phyloP scores from a whole-genome alignment of 768 basidiomycete species.

The Mycena vitilis region DNA sequence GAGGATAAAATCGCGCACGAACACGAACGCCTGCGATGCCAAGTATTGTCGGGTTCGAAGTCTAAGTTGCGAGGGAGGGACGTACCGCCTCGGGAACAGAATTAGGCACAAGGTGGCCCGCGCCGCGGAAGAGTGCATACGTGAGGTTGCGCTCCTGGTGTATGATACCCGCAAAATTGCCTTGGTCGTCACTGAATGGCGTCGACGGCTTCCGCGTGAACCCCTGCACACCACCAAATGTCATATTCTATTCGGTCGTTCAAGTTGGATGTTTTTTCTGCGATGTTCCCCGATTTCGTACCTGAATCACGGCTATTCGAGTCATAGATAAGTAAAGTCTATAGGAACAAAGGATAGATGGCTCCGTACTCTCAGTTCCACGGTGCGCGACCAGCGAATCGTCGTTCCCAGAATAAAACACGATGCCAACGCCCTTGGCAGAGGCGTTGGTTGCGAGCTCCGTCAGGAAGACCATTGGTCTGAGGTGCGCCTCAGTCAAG shows the following conservation, averaged over 20 bases:
- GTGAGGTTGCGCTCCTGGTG: conserved; percentile 65
- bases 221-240: conserved; percentile 66
- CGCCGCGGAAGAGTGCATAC: conserved; percentile 34
- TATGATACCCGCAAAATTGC: conserved; percentile 58
- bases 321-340: neutral
- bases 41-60: neutral
- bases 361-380: conserved; percentile 55
- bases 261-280: neutral
- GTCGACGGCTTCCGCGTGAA: conserved; percentile 61
- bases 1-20: conserved; percentile 61
- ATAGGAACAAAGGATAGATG: too few relatives aligned
- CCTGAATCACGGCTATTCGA: conserved; percentile 50
- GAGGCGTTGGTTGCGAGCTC: conserved; percentile 61
- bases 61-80: neutral
- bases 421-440: conserved; percentile 46
- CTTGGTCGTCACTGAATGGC: conserved; percentile 58
- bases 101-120: conserved; percentile 36
- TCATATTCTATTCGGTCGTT: conserved; percentile 56
- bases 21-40: conserved; percentile 51
- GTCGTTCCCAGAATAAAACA: conserved; percentile 63
- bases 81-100: conserved; percentile 32
- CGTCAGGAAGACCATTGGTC: conserved; percentile 59
- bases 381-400: conserved; percentile 60
- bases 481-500: conserved; percentile 29
- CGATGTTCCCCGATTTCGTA: conserved; percentile 26